Percentiles rank a stretch among this genome's conserved stretches.
These are phyloP conservation scores for Hippophae gyantsensis DNA, from an alignment of 306 rosid genomes.

Conservation along the genomic window DNA sequence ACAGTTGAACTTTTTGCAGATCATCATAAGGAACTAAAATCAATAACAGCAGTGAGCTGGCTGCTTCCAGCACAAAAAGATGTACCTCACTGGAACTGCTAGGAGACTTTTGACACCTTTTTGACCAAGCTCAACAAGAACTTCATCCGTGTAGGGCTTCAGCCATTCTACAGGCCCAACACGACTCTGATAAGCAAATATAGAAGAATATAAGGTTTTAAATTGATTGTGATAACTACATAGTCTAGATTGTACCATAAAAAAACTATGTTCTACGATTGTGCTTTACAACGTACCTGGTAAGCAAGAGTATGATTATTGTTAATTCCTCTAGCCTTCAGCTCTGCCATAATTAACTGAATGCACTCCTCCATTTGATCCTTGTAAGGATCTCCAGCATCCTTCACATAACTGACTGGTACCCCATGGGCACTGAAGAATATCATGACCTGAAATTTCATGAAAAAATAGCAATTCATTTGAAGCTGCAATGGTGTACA, in stretches of 20 bases:
- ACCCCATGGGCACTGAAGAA: conserved; percentile 99
- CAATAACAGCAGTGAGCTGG: neutral
- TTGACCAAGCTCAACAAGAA: conserved; percentile 93
- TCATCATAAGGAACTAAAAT: neutral
- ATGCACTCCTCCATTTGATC: conserved; percentile 99
- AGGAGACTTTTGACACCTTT: conserved; percentile 83
- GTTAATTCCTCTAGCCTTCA: conserved; percentile 75
- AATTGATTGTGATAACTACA: neutral
- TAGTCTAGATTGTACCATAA: too few species aligned
- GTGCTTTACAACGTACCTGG: conserved; percentile 49
- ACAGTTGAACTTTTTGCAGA: too few species aligned
- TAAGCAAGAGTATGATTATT: conserved; percentile 92
- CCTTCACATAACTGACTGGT: conserved; percentile 85
- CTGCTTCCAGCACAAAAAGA: neutral
- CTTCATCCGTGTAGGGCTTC: conserved; percentile 95
- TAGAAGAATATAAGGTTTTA: neutral
- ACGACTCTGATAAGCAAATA: conserved; percentile 61
- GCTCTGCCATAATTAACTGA: conserved; percentile 80
- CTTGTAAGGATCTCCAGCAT: conserved; percentile 94
- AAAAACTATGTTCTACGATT: neutral
- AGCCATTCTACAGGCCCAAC: conserved; percentile 99
- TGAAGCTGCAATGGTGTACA: conserved; percentile 5
- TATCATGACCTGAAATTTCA: conserved; percentile 54
- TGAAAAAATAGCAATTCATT: conserved; percentile 4
- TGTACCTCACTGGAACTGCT: conserved; percentile 97